Evolutionary conservation across 2,329 filamentous ascomycete genomes (phyloP).

Genomic region (Claviceps pusilla): DNA sequence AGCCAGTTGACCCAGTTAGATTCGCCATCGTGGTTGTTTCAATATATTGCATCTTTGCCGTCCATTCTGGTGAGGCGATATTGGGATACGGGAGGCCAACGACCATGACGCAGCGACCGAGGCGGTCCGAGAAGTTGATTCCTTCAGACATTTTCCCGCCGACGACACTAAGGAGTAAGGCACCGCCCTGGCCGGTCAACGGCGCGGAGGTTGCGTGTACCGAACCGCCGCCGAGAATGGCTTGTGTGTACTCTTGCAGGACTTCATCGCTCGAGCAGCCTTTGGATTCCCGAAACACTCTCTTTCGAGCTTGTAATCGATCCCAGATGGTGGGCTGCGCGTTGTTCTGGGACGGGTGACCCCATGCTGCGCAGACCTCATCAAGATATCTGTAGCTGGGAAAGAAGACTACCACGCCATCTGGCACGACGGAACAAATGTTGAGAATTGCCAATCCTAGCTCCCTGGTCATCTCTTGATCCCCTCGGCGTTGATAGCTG

Average conservation of each 20-base stretch:
- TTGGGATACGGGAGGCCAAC: slow-evolving; percentile 90
- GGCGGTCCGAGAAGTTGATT: slow-evolving; percentile 88
- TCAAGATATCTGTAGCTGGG: slow-evolving; percentile 87
- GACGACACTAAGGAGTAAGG: slow-evolving; percentile 75
- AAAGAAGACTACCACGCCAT: slow-evolving; percentile 89
- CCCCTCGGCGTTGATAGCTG: slow-evolving; percentile 63
- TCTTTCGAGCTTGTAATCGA: slow-evolving; percentile 41
- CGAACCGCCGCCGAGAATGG: slow-evolving; percentile 36
- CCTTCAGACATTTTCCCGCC: slow-evolving; percentile 93
- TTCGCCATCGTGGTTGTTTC: slow-evolving; percentile 40
- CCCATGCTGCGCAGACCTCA: slow-evolving; percentile 51
- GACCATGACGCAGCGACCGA: slow-evolving; percentile 83
- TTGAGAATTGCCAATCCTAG: slow-evolving; percentile 61
- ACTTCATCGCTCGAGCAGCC: slow-evolving; percentile 50
- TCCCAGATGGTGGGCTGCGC: slow-evolving; percentile 38
- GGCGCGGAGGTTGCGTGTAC: not conserved
- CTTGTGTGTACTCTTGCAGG: slow-evolving; percentile 55
- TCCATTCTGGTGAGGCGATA: slow-evolving; percentile 78
- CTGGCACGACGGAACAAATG: slow-evolving; percentile 59
- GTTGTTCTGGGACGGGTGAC: slow-evolving; percentile 18
- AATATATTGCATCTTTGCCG: slow-evolving; percentile 77
- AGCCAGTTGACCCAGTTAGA: slow-evolving; percentile 13
- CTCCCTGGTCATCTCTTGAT: slow-evolving; percentile 53
- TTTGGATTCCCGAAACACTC: slow-evolving; percentile 44
- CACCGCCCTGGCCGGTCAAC: slow-evolving; percentile 36